These are phyloP conservation scores for Agrostemma githago DNA, from an alignment of 148 eudicot genomes.

Conservation along the genomic window DNA sequence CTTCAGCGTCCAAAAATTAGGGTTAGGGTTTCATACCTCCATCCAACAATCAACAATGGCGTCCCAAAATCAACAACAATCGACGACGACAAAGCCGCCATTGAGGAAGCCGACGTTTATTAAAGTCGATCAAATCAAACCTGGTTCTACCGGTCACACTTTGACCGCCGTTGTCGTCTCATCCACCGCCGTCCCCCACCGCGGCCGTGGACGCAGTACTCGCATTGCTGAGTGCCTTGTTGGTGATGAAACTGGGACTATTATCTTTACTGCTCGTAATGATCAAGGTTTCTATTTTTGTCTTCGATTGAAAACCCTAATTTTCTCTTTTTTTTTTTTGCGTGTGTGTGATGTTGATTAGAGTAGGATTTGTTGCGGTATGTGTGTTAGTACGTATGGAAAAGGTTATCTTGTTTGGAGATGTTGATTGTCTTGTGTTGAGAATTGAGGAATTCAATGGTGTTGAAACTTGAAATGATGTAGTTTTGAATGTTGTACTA, in stretches of 20 bases:
- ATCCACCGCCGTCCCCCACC: conserved; percentile 30
- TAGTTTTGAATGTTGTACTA: too few relatives aligned
- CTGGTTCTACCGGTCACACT: conserved; percentile 38
- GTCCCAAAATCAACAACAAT: neutral
- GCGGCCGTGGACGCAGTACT: conserved; percentile 20
- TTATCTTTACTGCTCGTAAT: conserved; percentile 53
- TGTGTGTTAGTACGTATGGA: neutral
- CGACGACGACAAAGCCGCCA: conserved; percentile 20
- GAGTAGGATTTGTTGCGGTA: neutral
- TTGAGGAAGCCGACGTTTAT: conserved; percentile 43
- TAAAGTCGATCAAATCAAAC: conserved; percentile 39
- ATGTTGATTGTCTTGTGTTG: neutral
- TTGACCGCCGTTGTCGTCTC: conserved; percentile 33
- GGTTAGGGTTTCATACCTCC: conserved; percentile 2
- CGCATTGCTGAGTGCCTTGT: conserved; percentile 47
- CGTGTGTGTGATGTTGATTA: neutral
- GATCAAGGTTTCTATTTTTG: conserved; percentile 37
- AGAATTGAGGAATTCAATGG: neutral
- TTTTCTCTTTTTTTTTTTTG: neutral
- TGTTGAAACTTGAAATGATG: too few relatives aligned
- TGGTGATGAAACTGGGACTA: conserved; percentile 42
- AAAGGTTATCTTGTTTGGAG: neutral
- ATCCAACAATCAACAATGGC: neutral
- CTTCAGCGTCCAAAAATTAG: neutral
- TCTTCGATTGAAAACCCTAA: neutral